Conservation (phyloP, 2,329 filamentous ascomycete genomes). For the Reticulascus tulasneorum region DNA sequence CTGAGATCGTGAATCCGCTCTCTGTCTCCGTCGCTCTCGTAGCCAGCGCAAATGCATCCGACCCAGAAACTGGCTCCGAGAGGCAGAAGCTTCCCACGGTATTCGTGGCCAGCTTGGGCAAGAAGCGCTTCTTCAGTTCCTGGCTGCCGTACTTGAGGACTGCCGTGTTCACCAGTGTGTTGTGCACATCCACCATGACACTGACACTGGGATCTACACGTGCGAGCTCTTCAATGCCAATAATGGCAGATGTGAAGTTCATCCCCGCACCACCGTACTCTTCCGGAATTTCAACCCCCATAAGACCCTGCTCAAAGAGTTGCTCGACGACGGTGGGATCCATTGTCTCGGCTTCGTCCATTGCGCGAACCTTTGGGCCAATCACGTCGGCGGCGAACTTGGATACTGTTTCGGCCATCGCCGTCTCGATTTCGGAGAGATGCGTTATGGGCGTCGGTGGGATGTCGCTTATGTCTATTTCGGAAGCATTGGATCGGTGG, state of each 20-base stretch:
- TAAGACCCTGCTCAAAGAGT: slow-evolving; percentile 94
- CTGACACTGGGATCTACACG: slow-evolving; percentile 91
- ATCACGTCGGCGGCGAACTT: slow-evolving; percentile 90
- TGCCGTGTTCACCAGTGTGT: slow-evolving; percentile 94
- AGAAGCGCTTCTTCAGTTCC: slow-evolving; percentile 75
- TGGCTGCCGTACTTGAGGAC: slow-evolving; percentile 79
- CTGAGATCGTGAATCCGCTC: slow-evolving; percentile 80
- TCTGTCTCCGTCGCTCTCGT: slow-evolving; percentile 84
- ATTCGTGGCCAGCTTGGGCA: slow-evolving; percentile 85
- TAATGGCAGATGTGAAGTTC: slow-evolving; percentile 96
- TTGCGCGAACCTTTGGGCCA: slow-evolving; percentile 86
- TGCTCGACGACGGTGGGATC: slow-evolving; percentile 83
- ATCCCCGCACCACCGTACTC: slow-evolving; percentile 95
- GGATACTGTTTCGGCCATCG: slow-evolving; percentile 85
- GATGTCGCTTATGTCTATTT: slow-evolving; percentile 66
- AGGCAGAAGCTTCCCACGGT: slow-evolving; percentile 92
- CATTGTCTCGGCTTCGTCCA: slow-evolving; percentile 97
- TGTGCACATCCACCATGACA: slow-evolving; percentile 95
- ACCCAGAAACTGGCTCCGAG: slow-evolving; percentile 87
- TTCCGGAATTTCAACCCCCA: slow-evolving; percentile 96
- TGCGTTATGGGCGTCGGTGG: slow-evolving; percentile 90
- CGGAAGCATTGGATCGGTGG: slow-evolving; percentile 43
- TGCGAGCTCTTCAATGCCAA: slow-evolving; percentile 95
- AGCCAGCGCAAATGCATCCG: slow-evolving; percentile 91
- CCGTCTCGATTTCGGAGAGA: slow-evolving; percentile 80